Evolutionary conservation across 805 yeast species (phyloP), one percentile per base, ranked within the genome.

Genomic region (Cyberlindnera saturnus): DNA sequence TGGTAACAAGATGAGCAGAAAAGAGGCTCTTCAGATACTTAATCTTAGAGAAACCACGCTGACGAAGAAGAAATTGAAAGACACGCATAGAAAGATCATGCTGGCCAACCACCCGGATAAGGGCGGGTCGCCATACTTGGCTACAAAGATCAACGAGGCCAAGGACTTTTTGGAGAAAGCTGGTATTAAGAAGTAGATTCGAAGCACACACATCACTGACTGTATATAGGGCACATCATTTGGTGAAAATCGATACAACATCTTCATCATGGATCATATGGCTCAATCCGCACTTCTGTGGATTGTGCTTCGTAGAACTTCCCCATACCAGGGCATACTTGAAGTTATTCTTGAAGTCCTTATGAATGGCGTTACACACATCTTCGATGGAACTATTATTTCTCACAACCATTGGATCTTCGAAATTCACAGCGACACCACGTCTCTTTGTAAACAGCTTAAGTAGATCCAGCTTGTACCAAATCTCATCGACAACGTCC

Each of bases 261-360:
- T 91, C 99, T 60, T 90, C 97, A 60, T 91, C 98, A 53, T 86
- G 79, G 13, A 93, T 82, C 32, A 70, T 69, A 61, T 91, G 99
- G 49, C 61, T 76, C 44, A 91, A 69, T 0, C 99, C 98, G 71
- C 98, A 91, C 60, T 91, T 91, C 60, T 91, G 99, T 4, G 98
- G 98, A 31, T 91, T 86, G 60, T 88, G 96, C 62, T 93, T 93
- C 6, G 97, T 85, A 38, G 95, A 82, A 1, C 90, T 80, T 0
- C 99, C 99, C 97, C 98, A 91, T 6, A 91, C 96, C 57, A 89
- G 66, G 0, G 98, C 98, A 61, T 90, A 89, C 62, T 89, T 87
- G 72, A 93, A 91, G 57, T 85, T 87, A 50, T 84, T 81, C 59
- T 89, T 90, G 73, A 91, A 85, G 56, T 90, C 96, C 53, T 95